These are phyloP conservation scores for Penicillium sp. DNA, from an alignment of 2,329 filamentous ascomycete species.

Conservation along the genomic window DNA sequence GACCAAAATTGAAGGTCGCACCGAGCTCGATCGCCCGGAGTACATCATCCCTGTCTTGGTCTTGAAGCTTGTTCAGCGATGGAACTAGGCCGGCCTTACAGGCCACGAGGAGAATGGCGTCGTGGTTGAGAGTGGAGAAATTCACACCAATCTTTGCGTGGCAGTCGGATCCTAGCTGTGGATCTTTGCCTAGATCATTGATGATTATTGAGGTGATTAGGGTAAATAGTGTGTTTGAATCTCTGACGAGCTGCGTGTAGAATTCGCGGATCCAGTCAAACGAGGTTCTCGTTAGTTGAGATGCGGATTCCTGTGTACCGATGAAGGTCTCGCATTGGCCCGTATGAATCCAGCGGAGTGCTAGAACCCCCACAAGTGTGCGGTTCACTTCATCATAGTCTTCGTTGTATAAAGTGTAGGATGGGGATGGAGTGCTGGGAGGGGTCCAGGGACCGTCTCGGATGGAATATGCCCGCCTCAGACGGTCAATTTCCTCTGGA, in stretches of 20 bases:
- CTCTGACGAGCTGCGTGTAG: slow-evolving; percentile 2
- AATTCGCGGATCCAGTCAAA: slow-evolving; percentile 15
- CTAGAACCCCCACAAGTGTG: slow-evolving; percentile 12
- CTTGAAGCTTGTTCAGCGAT: slow-evolving; percentile 1
- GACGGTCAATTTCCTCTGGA: slow-evolving; percentile 14
- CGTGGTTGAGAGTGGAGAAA: slow-evolving; percentile 14
- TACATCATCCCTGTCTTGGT: slow-evolving; percentile 5
- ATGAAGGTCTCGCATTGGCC: slow-evolving; percentile 14
- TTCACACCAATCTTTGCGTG: slow-evolving; percentile 7
- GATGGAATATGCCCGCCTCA: slow-evolving; percentile 16
- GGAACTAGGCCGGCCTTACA: slow-evolving; percentile 8
- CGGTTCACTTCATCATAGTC: slow-evolving; percentile 19
- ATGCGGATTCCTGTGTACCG: slow-evolving; percentile 7
- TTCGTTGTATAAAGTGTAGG: slow-evolving; percentile 12
- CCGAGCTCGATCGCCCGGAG: slow-evolving; percentile 12
- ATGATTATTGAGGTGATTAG: slow-evolving; percentile 15
- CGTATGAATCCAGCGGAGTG: slow-evolving; percentile 17
- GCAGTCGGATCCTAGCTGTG: slow-evolving; percentile 13
- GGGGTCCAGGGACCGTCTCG: slow-evolving; percentile 4
- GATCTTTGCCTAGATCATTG: slow-evolving; percentile 17
- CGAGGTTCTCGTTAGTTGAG: slow-evolving; percentile 7
- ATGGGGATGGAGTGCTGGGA: slow-evolving; percentile 7
- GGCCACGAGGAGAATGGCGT: slow-evolving; percentile 13
- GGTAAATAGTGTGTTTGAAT: slow-evolving; percentile 9
- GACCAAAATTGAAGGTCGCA: slow-evolving; percentile 17